A percentile compares a stretch with the other conserved stretches of the same genome.
phyloP scores from a whole-genome alignment of 306 rosid genomes.

The Dalbergia oliveri region DNA sequence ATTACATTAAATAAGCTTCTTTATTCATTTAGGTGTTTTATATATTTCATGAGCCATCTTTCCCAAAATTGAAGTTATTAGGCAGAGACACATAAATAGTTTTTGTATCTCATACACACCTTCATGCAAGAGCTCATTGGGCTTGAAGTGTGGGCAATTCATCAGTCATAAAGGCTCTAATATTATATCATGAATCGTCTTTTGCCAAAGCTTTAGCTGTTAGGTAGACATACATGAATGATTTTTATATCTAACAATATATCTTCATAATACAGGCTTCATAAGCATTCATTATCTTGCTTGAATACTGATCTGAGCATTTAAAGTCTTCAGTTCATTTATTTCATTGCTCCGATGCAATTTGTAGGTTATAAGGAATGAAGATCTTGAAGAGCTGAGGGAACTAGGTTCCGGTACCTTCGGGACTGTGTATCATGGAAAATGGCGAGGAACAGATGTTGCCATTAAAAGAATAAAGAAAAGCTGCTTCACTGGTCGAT shows the following conservation, averaged over 20 bases:
- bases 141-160: no score
- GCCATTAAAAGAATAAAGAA: slow-evolving; percentile 96
- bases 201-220: no score
- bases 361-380: slow-evolving; percentile 79
- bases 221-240: no score
- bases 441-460: slow-evolving; percentile 96
- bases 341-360: slow-evolving; percentile 52
- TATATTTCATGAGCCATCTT: neutral
- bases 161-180: no score
- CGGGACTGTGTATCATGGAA: slow-evolving; percentile 97
- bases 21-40: slow-evolving; percentile 19
- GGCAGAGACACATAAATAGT: no score
- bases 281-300: slow-evolving; percentile 18
- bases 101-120: no score
- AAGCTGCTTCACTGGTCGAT: slow-evolving; percentile 87
- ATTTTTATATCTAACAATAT: no score
- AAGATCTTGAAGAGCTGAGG: slow-evolving; percentile 91
- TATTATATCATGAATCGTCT: no score
- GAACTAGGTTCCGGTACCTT: slow-evolving; percentile 95
- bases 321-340: slow-evolving; percentile 29
- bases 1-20: neutral
- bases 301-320: slow-evolving; percentile 3
- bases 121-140: no score
- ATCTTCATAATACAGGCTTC: neutral
- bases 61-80: no score